Evolutionary conservation across 805 yeast genomes (phyloP).

Genomic region (Metschnikowia drakensbergensis): DNA sequence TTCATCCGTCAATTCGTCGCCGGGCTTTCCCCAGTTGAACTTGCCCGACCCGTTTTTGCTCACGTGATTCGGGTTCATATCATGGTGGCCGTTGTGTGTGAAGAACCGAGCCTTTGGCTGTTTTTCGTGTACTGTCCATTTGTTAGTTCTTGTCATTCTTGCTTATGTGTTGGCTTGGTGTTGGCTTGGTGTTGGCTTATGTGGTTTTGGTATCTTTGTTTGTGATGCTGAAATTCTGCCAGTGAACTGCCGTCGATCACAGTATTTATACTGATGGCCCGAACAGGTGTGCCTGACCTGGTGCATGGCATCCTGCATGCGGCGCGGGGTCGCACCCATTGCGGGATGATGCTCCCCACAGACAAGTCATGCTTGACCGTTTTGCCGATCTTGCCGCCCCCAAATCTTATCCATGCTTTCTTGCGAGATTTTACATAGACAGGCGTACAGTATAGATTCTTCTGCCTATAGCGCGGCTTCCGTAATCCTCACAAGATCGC

Average conservation of each 20-base stretch:
- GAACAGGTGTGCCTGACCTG: not conserved
- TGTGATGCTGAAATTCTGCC: no score
- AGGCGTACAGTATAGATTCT: no score
- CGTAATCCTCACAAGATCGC: no score
- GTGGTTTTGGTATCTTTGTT: no score
- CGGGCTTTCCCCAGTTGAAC: slow-evolving; percentile 82
- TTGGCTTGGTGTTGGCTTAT: no score
- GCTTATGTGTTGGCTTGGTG: not conserved
- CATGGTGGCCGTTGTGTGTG: slow-evolving; percentile 67
- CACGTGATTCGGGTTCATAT: slow-evolving; percentile 68
- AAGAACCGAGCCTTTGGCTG: slow-evolving; percentile 66
- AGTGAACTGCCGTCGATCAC: not conserved
- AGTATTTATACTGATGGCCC: not conserved
- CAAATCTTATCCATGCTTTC: no score
- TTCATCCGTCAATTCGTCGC: slow-evolving; percentile 65
- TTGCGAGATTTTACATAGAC: no score
- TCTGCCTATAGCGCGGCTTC: no score
- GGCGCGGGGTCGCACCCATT: not conserved
- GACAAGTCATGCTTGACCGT: not conserved
- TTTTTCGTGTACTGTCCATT: slow-evolving; percentile 67
- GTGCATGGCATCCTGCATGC: not conserved
- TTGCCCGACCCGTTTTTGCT: slow-evolving; percentile 86
- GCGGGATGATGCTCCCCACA: slow-evolving; percentile 1
- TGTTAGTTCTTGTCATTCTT: slow-evolving; percentile 71
- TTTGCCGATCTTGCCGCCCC: no score